Evolutionary conservation across 116 monocot genomes (phyloP).

Genomic region (Iris pallida): DNA sequence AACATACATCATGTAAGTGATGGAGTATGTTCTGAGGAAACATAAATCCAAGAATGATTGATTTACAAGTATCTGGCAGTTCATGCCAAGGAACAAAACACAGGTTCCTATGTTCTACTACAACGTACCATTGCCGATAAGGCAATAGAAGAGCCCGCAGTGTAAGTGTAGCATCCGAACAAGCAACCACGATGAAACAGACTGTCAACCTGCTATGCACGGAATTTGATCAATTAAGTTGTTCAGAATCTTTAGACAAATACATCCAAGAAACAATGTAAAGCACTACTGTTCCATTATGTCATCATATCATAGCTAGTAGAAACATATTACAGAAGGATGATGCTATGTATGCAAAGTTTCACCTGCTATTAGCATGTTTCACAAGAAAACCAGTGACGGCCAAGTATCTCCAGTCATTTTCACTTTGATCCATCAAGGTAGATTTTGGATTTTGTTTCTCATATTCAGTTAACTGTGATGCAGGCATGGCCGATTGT

Average conservation of each 20-base stretch:
- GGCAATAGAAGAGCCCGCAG: constrained; percentile 83
- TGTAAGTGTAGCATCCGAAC: constrained; percentile 82
- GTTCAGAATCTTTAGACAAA: constrained; percentile 1
- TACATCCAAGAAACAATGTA: background rate
- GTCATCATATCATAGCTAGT: background rate
- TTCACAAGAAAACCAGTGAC: constrained; percentile 87
- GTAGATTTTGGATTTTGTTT: constrained; percentile 3
- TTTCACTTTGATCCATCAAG: constrained; percentile 43
- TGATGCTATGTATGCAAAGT: background rate
- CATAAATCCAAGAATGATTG: background rate
- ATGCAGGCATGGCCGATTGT: constrained; percentile 5
- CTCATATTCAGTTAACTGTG: constrained; percentile 11
- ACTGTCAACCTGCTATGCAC: constrained; percentile 47
- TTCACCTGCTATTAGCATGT: constrained; percentile 45
- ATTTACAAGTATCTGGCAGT: background rate
- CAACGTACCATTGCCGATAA: constrained; percentile 66
- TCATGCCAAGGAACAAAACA: background rate
- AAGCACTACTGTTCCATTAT: background rate
- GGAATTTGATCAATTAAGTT: constrained; percentile 3
- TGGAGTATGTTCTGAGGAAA: background rate
- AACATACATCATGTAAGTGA: constrained; percentile 1
- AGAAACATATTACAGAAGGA: background rate
- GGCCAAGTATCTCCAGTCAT: constrained; percentile 97
- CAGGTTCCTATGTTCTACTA: background rate
- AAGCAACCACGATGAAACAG: constrained; percentile 84